Evolutionary conservation across 2,329 filamentous ascomycete species (phyloP).

Genomic region (Aspergillus costaricaensis): DNA sequence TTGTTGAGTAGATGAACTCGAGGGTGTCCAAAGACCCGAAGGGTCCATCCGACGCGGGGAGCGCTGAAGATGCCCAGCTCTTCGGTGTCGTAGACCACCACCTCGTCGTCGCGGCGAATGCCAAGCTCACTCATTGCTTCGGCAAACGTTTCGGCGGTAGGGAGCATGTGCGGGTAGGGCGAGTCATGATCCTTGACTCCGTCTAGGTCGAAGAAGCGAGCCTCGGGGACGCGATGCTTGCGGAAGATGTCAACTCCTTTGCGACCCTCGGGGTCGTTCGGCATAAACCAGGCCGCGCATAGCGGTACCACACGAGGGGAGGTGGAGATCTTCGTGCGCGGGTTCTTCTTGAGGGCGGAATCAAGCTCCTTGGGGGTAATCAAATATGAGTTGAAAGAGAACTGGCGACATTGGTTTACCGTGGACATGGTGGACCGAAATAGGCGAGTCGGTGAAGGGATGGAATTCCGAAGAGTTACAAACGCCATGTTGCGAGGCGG

Average conservation of each 20-base stretch:
- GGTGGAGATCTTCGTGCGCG: slow-evolving; percentile 75
- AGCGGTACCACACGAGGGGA: slow-evolving; percentile 83
- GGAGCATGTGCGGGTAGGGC: slow-evolving; percentile 96
- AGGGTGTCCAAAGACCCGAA: slow-evolving; percentile 84
- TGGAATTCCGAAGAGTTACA: slow-evolving; percentile 34
- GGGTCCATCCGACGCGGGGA: slow-evolving; percentile 89
- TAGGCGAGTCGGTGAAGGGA: slow-evolving; percentile 25
- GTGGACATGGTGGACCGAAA: slow-evolving; percentile 32
- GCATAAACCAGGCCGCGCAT: slow-evolving; percentile 94
- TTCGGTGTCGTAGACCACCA: slow-evolving; percentile 91
- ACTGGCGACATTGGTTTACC: slow-evolving; percentile 33
- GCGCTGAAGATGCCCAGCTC: slow-evolving; percentile 94
- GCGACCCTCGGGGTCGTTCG: slow-evolving; percentile 75
- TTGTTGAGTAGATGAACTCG: slow-evolving; percentile 93
- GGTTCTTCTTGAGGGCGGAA: slow-evolving; percentile 78
- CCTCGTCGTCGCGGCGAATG: slow-evolving; percentile 80
- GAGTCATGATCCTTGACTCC: slow-evolving; percentile 83
- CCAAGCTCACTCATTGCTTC: slow-evolving; percentile 86
- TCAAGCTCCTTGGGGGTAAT: slow-evolving; percentile 81
- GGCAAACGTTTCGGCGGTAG: slow-evolving; percentile 76
- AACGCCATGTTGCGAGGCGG: slow-evolving; percentile 36
- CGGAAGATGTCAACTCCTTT: slow-evolving; percentile 80
- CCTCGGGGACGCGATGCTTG: slow-evolving; percentile 79
- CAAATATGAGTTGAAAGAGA: slow-evolving; percentile 74
- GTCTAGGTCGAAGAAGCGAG: slow-evolving; percentile 96